These are phyloP conservation scores for Chrysochromulina tobinii DNA, from an alignment of 78 protist genomes.

Conservation along the genomic window DNA sequence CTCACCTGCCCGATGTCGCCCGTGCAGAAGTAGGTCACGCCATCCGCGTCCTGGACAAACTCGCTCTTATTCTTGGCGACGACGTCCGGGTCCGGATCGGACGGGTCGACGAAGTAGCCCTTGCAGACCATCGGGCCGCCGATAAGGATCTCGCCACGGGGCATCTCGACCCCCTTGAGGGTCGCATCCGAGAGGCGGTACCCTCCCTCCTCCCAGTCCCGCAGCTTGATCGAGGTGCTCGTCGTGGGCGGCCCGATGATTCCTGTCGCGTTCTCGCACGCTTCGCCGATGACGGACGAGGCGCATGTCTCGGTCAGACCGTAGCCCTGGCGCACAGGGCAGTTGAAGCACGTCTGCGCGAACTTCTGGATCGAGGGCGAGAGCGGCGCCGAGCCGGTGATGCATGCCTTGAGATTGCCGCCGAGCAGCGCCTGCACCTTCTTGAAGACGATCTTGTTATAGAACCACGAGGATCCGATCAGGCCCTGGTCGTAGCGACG, in stretches of 20 bases:
- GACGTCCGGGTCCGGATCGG: conserved; percentile 78
- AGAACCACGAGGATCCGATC: conserved; percentile 54
- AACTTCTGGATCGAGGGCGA: conserved; percentile 60
- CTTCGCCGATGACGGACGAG: conserved; percentile 49
- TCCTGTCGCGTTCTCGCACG: neutral
- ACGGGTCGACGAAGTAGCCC: conserved; percentile 88
- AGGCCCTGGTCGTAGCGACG: neutral
- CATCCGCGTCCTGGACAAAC: neutral
- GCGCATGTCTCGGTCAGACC: conserved; percentile 93
- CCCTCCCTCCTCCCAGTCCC: conserved; percentile 81
- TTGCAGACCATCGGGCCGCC: conserved; percentile 83
- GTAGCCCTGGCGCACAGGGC: conserved; percentile 85
- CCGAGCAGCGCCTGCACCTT: conserved; percentile 74
- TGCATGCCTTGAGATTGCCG: conserved; percentile 75
- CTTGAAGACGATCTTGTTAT: conserved; percentile 75
- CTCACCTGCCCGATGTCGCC: conserved; percentile 92
- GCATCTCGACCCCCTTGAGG: neutral
- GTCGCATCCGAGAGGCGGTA: conserved; percentile 35
- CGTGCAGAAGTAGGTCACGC: conserved; percentile 93
- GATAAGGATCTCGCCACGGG: conserved; percentile 87
- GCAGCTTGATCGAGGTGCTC: conserved; percentile 10
- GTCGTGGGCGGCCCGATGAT: conserved; percentile 50
- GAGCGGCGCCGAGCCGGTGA: conserved; percentile 93
- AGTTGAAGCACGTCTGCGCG: conserved; percentile 40
- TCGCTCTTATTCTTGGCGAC: neutral